These are phyloP conservation scores for Lyophyllum atratum DNA, from an alignment of 768 basidiomycete species.

Conservation along the genomic window DNA sequence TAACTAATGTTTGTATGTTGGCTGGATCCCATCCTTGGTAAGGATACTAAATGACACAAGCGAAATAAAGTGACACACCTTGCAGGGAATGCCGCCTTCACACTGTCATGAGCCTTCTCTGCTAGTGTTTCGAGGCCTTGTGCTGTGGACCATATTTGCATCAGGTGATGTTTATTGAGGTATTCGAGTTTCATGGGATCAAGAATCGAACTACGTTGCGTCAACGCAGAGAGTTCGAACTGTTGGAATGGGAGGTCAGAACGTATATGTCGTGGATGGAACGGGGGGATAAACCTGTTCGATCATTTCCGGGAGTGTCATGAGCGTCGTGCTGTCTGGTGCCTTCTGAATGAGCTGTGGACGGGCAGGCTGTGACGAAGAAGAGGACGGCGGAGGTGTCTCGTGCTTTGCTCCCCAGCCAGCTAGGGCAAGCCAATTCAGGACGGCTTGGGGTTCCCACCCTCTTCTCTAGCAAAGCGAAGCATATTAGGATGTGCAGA, in stretches of 20 bases:
- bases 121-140: conserved; percentile 57
- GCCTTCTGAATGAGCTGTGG: conserved; percentile 35
- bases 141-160: conserved; percentile 50
- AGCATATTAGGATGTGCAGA: not conserved
- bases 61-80: conserved; percentile 43
- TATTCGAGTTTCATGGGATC: conserved; percentile 81
- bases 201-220: conserved; percentile 81
- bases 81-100: conserved; percentile 59
- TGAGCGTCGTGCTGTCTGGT: conserved; percentile 66
- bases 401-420: conserved; percentile 80
- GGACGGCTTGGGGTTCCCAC: conserved; percentile 86
- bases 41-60: not conserved
- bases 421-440: conserved; percentile 94
- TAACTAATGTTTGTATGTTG: conserved; percentile 54
- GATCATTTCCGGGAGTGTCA: conserved; percentile 66
- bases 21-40: conserved; percentile 25
- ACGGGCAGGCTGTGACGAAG: conserved; percentile 18
- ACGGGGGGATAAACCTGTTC: conserved; percentile 44
- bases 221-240: conserved; percentile 79
- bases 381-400: conserved; percentile 13
- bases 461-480: conserved; percentile 66
- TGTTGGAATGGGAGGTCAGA: conserved; percentile 23
- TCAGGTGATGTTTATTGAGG: conserved; percentile 86
- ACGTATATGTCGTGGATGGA: not conserved
- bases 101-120: conserved; percentile 47